Evolutionary conservation across 345 rosid genomes (phyloP).

Genomic region (Sisymbrium altissimum): DNA sequence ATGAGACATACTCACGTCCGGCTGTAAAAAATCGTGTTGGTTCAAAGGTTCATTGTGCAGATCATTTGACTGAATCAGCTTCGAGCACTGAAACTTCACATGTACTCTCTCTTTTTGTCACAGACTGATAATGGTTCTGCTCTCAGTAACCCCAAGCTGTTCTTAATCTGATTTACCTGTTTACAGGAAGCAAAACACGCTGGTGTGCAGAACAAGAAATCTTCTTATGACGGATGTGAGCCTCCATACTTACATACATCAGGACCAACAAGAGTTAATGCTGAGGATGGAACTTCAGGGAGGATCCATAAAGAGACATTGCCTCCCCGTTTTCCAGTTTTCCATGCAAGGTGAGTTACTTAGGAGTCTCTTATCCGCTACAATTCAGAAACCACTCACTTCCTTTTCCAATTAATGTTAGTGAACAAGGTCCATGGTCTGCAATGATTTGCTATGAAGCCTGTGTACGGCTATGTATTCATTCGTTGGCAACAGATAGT

Average conservation of each 20-base stretch:
- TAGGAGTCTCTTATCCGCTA: not conserved
- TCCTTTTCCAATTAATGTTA: slow-evolving; percentile 19
- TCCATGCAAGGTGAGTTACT: slow-evolving; percentile 71
- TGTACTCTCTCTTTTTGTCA: not conserved
- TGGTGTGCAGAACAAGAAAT: slow-evolving; percentile 30
- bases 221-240: slow-evolving; percentile 40
- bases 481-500: slow-evolving; percentile 72
- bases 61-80: slow-evolving; percentile 49
- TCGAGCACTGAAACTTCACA: slow-evolving; percentile 47
- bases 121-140: slow-evolving; percentile 29
- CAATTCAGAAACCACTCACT: not conserved
- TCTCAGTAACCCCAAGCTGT: not conserved
- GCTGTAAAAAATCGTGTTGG: slow-evolving; percentile 32
- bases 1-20: slow-evolving; percentile 47
- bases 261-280: slow-evolving; percentile 28
- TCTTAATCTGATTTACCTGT: not conserved
- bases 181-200: slow-evolving; percentile 40
- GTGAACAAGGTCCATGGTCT: slow-evolving; percentile 89
- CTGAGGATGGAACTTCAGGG: slow-evolving; percentile 37
- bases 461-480: slow-evolving; percentile 76
- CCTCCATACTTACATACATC: not conserved
- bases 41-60: slow-evolving; percentile 27
- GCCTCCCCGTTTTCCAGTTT: slow-evolving; percentile 58
- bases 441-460: slow-evolving; percentile 86
- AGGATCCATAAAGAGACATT: slow-evolving; percentile 33